phyloP scores from a whole-genome alignment of 2,329 filamentous ascomycete genomes.

The Colletotrichum gloeosporioides region DNA sequence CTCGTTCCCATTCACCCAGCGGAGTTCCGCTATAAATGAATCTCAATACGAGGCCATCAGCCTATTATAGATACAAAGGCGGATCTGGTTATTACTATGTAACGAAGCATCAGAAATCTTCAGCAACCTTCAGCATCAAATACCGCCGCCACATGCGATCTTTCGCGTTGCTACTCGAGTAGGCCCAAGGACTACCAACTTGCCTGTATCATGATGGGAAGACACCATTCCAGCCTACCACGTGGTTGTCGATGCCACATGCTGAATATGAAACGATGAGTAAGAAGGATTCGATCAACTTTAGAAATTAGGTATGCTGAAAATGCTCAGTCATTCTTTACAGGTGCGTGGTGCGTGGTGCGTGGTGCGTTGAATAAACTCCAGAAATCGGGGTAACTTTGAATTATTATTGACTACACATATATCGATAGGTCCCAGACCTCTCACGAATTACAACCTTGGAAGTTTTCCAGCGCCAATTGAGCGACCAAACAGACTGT shows the following conservation, averaged over 20 bases:
- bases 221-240: background rate
- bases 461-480: background rate
- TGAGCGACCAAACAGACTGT: background rate
- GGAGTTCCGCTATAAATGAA: background rate
- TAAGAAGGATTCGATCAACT: too few relatives aligned
- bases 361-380: too few relatives aligned
- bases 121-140: background rate
- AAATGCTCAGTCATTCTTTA: background rate
- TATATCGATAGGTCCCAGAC: background rate
- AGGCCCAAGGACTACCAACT: background rate
- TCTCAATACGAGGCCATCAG: background rate
- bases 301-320: rapidly evolving
- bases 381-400: background rate
- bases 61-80: rapidly evolving
- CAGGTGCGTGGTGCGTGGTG: too few relatives aligned
- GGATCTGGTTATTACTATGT: rapidly evolving
- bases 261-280: background rate
- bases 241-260: rapidly evolving
- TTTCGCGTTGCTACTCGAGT: background rate
- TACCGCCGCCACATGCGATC: background rate
- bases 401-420: background rate
- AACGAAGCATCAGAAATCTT: background rate
- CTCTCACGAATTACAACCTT: background rate
- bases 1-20: background rate
- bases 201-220: background rate